phyloP scores from a whole-genome alignment of 2,329 filamentous ascomycete genomes.

The Penicillium oxalicum region DNA sequence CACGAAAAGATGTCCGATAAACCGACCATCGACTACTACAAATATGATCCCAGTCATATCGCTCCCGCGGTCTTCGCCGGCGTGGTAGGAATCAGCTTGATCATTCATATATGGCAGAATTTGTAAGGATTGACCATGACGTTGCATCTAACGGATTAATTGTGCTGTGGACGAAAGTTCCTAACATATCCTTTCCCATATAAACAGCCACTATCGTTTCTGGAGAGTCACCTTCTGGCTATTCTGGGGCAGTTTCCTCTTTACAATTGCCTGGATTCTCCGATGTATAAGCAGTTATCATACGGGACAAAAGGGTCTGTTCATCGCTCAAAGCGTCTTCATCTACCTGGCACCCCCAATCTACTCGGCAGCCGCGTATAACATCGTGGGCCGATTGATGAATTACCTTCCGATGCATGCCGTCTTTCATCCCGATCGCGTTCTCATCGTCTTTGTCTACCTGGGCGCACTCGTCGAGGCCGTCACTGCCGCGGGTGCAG shows the following conservation, averaged over 20 bases:
- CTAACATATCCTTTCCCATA: not conserved
- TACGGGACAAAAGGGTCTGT: constrained; percentile 25
- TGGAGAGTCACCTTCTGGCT: constrained; percentile 36
- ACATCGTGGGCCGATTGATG: constrained; percentile 33
- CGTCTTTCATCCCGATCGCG: constrained; percentile 31
- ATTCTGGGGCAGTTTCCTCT: constrained; percentile 31
- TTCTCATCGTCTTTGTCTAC: constrained; percentile 34
- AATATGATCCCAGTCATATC: constrained; percentile 29
- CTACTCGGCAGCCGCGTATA: constrained; percentile 36
- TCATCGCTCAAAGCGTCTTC: constrained; percentile 32
- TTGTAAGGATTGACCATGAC: constrained; percentile 20
- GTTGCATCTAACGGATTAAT: too few species aligned
- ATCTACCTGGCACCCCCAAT: constrained; percentile 33
- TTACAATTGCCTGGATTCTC: constrained; percentile 35
- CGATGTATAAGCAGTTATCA: constrained; percentile 27
- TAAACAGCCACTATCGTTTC: constrained; percentile 24
- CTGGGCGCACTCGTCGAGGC: constrained; percentile 31
- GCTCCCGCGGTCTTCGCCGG: constrained; percentile 30
- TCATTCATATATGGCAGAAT: constrained; percentile 30
- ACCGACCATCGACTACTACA: constrained; percentile 15
- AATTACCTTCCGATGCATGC: constrained; percentile 36
- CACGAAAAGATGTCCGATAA: not conserved
- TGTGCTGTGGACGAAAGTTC: too few species aligned
- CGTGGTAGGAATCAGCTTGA: constrained; percentile 26
- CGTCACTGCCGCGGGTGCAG: constrained; percentile 29